phyloP scores from a whole-genome alignment of 192 early-diverging fungal species.

The Entomortierella chlamydospora region DNA sequence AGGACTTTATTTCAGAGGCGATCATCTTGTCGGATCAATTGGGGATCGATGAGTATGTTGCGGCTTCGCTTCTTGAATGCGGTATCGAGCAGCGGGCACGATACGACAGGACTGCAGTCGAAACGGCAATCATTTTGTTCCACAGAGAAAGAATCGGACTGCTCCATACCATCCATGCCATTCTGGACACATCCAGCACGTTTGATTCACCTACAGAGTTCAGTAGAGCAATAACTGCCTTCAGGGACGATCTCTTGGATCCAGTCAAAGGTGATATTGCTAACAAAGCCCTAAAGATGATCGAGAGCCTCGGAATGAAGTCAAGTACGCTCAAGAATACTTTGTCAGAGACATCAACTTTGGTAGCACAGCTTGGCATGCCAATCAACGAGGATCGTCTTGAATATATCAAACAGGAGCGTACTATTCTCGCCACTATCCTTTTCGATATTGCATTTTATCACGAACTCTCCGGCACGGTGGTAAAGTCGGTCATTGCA shows the following conservation, averaged over 20 bases:
- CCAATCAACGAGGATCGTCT: slow-evolving; percentile 58
- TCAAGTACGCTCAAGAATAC: slow-evolving; percentile 58
- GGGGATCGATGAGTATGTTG: slow-evolving; percentile 81
- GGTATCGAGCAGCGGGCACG: slow-evolving; percentile 62
- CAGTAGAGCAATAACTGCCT: slow-evolving; percentile 56
- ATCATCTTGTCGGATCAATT: slow-evolving; percentile 84
- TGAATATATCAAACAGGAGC: slow-evolving; percentile 53
- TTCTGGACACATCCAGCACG: slow-evolving; percentile 66
- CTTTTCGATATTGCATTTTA: slow-evolving; percentile 58
- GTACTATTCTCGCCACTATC: slow-evolving; percentile 53
- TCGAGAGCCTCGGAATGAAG: slow-evolving; percentile 61
- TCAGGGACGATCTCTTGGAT: slow-evolving; percentile 54
- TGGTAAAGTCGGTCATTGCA: slow-evolving; percentile 50
- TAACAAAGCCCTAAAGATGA: slow-evolving; percentile 60
- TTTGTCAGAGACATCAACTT: slow-evolving; percentile 61
- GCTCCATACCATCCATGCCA: slow-evolving; percentile 62
- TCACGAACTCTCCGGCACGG: slow-evolving; percentile 45
- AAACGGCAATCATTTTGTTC: slow-evolving; percentile 76
- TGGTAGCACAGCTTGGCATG: slow-evolving; percentile 54
- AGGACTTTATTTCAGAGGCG: slow-evolving; percentile 73
- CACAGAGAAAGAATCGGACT: slow-evolving; percentile 73
- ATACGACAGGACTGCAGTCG: slow-evolving; percentile 69
- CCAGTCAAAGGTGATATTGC: slow-evolving; percentile 60
- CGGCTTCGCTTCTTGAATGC: slow-evolving; percentile 72
- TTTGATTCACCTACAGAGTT: slow-evolving; percentile 55